Evolutionary conservation across 306 rosid genomes (phyloP), one percentile per base, ranked within the genome.

Genomic region (Castanea crenata): DNA sequence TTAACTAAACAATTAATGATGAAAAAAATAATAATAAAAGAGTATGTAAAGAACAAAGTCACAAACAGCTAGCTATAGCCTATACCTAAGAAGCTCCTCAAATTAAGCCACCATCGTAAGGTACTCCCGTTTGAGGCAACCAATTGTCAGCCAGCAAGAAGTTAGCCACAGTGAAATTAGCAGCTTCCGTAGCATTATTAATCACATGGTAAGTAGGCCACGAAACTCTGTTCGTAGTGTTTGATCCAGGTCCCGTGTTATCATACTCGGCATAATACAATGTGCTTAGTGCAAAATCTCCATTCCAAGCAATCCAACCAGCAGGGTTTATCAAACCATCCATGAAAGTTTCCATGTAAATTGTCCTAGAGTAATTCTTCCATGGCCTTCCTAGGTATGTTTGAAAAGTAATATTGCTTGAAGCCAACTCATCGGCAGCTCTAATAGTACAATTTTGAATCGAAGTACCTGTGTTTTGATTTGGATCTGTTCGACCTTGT

Each of bases 351-450:
- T 88, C 89, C 91, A 91, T 78, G 68, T 21, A 89, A 31, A 91
- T 80, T 1, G 94, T 93, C 77, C 86, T 80, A 1, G 97, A 93
- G 54, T 85, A 93, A 69, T 89, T 80, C 83, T 93, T 92, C 96
- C 97, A 92, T 1, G 97, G 96, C 55, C 97, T 86, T 1, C 97
- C 97, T 4, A 91, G 84, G 73, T 89, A 93, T 0, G 97, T 91
- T 34, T 86, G 54, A n/a, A 73, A 75, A 0, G 76, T 74, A n/a
- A 61, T 63, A 46, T 76, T 65, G 19, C 14, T 12, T 0, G 87
- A 70, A 49, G 89, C 91, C 61, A 89, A 81, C 70, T 91, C 97
- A 12, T 69, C 65, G 0, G 91, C 78, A 0, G 94, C 86, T 65
- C 64, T 84, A 41, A 91, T 85, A 3, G 77, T 83, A 13, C 88